Evolutionary conservation across 306 rosid genomes (phyloP).

Genomic region (Gillenia trifoliata): DNA sequence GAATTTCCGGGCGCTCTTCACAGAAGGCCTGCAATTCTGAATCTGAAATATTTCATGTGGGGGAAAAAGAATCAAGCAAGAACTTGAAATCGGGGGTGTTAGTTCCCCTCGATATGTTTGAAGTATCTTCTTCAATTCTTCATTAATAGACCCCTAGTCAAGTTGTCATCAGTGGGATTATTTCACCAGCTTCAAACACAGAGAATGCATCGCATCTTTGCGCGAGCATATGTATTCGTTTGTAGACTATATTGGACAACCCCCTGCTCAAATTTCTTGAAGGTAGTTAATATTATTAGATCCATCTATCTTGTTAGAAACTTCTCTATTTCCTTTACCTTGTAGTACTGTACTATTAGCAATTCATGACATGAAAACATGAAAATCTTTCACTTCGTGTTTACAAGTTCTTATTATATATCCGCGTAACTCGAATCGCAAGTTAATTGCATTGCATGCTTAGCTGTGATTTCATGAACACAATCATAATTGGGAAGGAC

Average conservation of each 20-base stretch:
- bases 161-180: conserved; percentile 1
- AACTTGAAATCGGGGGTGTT: conserved; percentile 10
- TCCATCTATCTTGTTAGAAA: neutral
- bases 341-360: conserved; percentile 3
- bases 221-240: neutral
- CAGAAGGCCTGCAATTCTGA: conserved; percentile 9
- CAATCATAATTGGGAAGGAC: conserved; percentile 4
- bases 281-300: conserved; percentile 6
- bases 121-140: conserved; percentile 9
- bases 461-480: neutral
- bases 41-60: conserved; percentile 16
- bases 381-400: neutral
- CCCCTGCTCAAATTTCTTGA: neutral
- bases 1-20: conserved; percentile 29
- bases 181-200: neutral
- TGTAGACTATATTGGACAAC: neutral
- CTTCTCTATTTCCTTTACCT: neutral
- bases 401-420: neutral
- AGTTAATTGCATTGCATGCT: neutral
- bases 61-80: conserved; percentile 17
- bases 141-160: conserved; percentile 4
- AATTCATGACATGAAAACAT: conserved; percentile 3
- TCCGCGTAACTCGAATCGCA: neutral
- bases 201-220: neutral
- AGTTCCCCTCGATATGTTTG: conserved; percentile 1